Percentiles rank a stretch among this genome's conserved stretches.
Evolutionary conservation across 75 land plant species (phyloP).

Genomic region (Picea glauca): DNA sequence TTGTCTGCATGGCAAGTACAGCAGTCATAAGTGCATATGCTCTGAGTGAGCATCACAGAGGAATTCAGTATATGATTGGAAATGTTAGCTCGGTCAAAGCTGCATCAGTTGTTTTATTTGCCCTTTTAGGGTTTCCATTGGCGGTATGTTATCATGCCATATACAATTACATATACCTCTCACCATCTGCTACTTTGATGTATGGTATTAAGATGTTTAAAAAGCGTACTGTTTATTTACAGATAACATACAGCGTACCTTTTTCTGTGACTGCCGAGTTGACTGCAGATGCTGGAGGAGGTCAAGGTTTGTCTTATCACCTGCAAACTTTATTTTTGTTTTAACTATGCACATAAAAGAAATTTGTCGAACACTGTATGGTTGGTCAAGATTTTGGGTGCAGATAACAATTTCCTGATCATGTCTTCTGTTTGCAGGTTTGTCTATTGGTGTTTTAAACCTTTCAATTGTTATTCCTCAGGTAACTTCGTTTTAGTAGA

Average conservation of each 20-base stretch:
- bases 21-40: constrained; percentile 69
- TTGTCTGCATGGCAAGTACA: constrained; percentile 83
- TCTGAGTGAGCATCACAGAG: constrained; percentile 26
- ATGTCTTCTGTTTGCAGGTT: constrained; percentile 38
- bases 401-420: not conserved
- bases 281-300: constrained; percentile 72
- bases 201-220: not conserved
- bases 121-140: constrained; percentile 93
- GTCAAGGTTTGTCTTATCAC: constrained; percentile 61
- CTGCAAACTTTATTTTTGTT: not conserved
- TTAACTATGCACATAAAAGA: not conserved
- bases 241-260: constrained; percentile 86
- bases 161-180: not conserved
- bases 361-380: not conserved
- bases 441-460: constrained; percentile 91
- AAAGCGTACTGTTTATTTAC: constrained; percentile 10
- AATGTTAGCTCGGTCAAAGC: constrained; percentile 28
- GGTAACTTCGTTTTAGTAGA: constrained; percentile 31
- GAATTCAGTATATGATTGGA: constrained; percentile 48
- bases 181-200: not conserved
- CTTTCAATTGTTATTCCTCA: constrained; percentile 95
- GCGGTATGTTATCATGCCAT: constrained; percentile 43
- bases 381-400: not conserved
- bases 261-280: constrained; percentile 87
- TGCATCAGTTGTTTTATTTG: constrained; percentile 73